Conservation (phyloP, 106 monocot genomes). For the Dioscorea zingiberensis region DNA sequence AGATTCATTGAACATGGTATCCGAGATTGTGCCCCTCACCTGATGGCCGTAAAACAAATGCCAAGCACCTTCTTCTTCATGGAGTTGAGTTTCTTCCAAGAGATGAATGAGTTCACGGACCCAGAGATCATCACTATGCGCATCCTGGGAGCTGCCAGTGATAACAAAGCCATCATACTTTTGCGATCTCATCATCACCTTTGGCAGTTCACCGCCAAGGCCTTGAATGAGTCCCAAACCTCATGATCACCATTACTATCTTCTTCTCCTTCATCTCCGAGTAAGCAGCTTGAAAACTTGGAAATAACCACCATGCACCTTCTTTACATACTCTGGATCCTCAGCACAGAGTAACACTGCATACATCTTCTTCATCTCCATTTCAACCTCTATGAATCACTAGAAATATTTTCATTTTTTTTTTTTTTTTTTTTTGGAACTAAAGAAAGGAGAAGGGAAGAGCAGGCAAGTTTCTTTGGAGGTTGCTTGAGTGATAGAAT, state of each 20-base stretch:
- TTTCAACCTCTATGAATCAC: slow-evolving; percentile 5
- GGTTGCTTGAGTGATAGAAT: no score
- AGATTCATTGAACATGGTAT: background rate
- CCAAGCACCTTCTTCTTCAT: slow-evolving; percentile 68
- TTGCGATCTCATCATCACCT: slow-evolving; percentile 17
- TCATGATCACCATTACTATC: slow-evolving; percentile 9
- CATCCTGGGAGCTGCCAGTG: slow-evolving; percentile 82
- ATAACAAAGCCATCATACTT: slow-evolving; percentile 78
- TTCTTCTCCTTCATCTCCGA: slow-evolving; percentile 44
- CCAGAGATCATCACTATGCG: slow-evolving; percentile 75
- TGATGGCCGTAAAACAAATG: slow-evolving; percentile 95
- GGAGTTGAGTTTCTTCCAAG: slow-evolving; percentile 22
- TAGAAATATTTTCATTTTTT: background rate
- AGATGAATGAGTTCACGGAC: slow-evolving; percentile 49
- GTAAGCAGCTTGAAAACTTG: slow-evolving; percentile 51
- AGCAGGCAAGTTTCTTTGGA: no score
- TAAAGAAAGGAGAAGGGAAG: no score
- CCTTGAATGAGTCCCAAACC: slow-evolving; percentile 50
- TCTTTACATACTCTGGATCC: slow-evolving; percentile 82
- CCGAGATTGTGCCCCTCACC: slow-evolving; percentile 19
- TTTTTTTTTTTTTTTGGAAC: no score
- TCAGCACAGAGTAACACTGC: slow-evolving; percentile 77
- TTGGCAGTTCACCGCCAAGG: slow-evolving; percentile 56
- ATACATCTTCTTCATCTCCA: slow-evolving; percentile 29
- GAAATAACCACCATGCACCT: slow-evolving; percentile 72